Conservation (phyloP, 2,329 filamentous ascomycete genomes). For the Xylaria sp. region DNA sequence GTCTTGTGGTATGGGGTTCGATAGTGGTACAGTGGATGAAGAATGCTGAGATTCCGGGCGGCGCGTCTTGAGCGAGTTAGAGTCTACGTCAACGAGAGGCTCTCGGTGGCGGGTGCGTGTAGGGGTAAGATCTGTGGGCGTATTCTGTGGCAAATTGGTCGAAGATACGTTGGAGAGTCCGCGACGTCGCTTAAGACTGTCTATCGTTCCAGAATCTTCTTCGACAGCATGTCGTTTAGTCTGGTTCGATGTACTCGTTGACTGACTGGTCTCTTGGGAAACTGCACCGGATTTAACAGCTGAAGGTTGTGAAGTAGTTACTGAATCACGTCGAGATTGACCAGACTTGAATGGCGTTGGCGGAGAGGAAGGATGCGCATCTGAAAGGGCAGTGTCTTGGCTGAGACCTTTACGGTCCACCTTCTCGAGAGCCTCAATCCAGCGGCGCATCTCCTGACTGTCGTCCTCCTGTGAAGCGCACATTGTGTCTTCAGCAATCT, state of each 20-base stretch:
- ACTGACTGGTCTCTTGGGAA: neutral
- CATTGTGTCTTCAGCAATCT: slow-evolving; percentile 55
- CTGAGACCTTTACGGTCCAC: slow-evolving; percentile 45
- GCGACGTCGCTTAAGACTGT: slow-evolving; percentile 8
- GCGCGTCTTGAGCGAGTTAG: slow-evolving; percentile 8
- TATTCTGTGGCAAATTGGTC: slow-evolving; percentile 3
- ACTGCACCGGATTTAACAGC: neutral
- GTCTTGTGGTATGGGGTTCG: neutral
- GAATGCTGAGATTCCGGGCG: neutral
- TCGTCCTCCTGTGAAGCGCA: slow-evolving; percentile 46
- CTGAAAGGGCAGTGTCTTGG: slow-evolving; percentile 39
- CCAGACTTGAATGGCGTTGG: slow-evolving; percentile 4
- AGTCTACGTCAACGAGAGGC: slow-evolving; percentile 15
- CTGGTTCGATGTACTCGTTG: neutral
- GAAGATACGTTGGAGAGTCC: neutral
- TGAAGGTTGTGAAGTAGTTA: slow-evolving; percentile 12
- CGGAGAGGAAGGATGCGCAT: slow-evolving; percentile 19
- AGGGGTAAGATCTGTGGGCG: neutral
- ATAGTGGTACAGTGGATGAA: neutral
- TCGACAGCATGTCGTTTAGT: slow-evolving; percentile 12
- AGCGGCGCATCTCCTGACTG: slow-evolving; percentile 55
- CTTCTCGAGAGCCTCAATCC: slow-evolving; percentile 56
- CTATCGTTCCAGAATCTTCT: neutral
- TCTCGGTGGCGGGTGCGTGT: slow-evolving; percentile 5
- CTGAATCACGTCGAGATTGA: neutral